phyloP scores from a whole-genome alignment of 371 early-diverging fungal genomes.

The Mucor irregularis region DNA sequence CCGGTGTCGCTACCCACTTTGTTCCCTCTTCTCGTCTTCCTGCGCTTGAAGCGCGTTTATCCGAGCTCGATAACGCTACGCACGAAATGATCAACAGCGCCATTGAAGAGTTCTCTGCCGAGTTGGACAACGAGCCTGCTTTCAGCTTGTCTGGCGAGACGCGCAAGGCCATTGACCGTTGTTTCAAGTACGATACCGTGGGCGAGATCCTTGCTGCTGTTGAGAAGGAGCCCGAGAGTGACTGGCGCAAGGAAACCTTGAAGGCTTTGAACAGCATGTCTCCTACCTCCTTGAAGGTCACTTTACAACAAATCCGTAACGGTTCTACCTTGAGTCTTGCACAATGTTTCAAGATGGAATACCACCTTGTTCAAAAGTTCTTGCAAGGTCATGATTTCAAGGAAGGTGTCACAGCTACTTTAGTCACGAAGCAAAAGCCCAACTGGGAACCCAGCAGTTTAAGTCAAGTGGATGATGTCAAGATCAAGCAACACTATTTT shows the following conservation, averaged over 20 bases:
- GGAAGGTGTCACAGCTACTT: slow-evolving; percentile 83
- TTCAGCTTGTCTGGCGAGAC: slow-evolving; percentile 63
- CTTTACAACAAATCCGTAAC: slow-evolving; percentile 77
- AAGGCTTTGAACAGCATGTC: slow-evolving; percentile 69
- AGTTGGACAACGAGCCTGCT: slow-evolving; percentile 22
- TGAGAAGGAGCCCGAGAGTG: slow-evolving; percentile 60
- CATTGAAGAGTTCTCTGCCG: slow-evolving; percentile 91
- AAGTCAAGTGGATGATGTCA: slow-evolving; percentile 49
- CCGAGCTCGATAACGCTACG: slow-evolving; percentile 78
- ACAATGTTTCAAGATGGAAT: slow-evolving; percentile 88
- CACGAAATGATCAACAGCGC: slow-evolving; percentile 84
- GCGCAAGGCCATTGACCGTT: slow-evolving; percentile 79
- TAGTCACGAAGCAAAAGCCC: slow-evolving; percentile 69
- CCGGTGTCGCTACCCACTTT: slow-evolving; percentile 96
- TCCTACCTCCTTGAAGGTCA: slow-evolving; percentile 90
- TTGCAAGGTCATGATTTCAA: slow-evolving; percentile 80
- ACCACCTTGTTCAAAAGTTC: slow-evolving; percentile 76
- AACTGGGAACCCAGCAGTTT: slow-evolving; percentile 77
- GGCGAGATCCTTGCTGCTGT: slow-evolving; percentile 84
- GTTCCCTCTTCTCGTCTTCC: slow-evolving; percentile 88
- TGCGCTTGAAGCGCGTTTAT: slow-evolving; percentile 79
- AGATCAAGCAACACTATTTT: slow-evolving; percentile 65
- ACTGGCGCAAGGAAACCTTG: slow-evolving; percentile 76
- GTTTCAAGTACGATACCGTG: slow-evolving; percentile 81
- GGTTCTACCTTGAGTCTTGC: slow-evolving; percentile 73